These are phyloP conservation scores for Sugiyamaella marilandica DNA, from an alignment of 805 yeast genomes.

Conservation along the genomic window DNA sequence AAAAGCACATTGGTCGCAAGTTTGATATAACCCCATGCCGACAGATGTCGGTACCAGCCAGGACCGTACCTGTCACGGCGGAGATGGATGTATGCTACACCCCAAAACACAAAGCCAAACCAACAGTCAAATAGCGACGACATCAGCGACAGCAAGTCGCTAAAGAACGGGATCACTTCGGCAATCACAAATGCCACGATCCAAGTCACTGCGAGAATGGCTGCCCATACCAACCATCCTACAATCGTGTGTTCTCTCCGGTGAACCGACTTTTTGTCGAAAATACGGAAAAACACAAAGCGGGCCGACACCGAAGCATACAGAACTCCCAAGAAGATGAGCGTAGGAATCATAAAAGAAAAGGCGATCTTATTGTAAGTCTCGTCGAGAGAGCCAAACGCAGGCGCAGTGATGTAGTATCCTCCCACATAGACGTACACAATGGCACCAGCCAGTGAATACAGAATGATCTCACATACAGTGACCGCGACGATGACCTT, in stretches of 20 bases:
- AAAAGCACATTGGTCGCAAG: conserved; percentile 36
- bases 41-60: conserved; percentile 31
- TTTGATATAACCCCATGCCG: conserved; percentile 35
- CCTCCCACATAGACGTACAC: conserved; percentile 54
- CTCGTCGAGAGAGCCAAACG: conserved; percentile 49
- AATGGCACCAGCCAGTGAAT: conserved; percentile 52
- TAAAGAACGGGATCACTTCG: conserved; percentile 61
- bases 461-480: conserved; percentile 44
- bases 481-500: conserved; percentile 54
- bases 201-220: conserved; percentile 44
- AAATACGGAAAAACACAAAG: conserved; percentile 46
- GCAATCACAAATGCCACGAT: conserved; percentile 52
- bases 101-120: conserved; percentile 63
- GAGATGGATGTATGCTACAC: conserved; percentile 50
- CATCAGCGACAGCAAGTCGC: conserved; percentile 54
- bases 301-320: conserved; percentile 53
- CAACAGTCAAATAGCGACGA: conserved; percentile 60
- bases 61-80: conserved; percentile 35
- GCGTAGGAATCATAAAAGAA: conserved; percentile 58
- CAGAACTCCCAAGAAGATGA: conserved; percentile 51
- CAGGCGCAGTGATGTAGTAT: conserved; percentile 53
- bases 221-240: conserved; percentile 54
- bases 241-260: conserved; percentile 43
- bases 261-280: conserved; percentile 40
- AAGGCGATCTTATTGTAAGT: conserved; percentile 50